A percentile compares a stretch with the other conserved stretches of the same genome.
phyloP scores from a whole-genome alignment of 129 eudicot species.

The Chrysanthemum lavandulifolium region DNA sequence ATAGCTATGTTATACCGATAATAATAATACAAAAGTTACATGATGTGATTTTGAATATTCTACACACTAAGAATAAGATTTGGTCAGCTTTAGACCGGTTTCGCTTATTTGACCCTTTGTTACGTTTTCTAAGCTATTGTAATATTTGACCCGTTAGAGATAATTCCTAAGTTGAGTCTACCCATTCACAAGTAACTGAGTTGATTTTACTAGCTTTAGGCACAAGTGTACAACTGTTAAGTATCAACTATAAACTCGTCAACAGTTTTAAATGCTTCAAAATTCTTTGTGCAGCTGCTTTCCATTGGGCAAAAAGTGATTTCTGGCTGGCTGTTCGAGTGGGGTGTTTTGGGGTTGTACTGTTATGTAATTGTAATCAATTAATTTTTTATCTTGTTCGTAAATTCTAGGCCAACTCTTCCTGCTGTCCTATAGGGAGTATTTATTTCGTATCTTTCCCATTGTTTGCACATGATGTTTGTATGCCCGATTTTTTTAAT shows the following conservation, averaged over 20 bases:
- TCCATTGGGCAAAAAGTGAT: constrained; percentile 66
- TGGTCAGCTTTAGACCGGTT: neutral
- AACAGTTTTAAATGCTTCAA: neutral
- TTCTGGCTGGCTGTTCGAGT: constrained; percentile 5
- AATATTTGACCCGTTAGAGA: neutral
- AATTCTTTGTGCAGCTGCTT: constrained; percentile 52
- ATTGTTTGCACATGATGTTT: constrained; percentile 30
- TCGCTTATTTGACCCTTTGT: neutral
- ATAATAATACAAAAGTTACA: neutral
- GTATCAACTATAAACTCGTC: constrained; percentile 1
- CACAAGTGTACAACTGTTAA: neutral
- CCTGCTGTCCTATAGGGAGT: constrained; percentile 5
- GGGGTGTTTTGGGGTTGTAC: constrained; percentile 18
- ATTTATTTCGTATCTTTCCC: constrained; percentile 15
- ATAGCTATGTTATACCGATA: neutral
- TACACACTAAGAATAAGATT: neutral
- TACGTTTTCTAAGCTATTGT: neutral
- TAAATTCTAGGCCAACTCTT: constrained; percentile 15
- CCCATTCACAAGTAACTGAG: neutral
- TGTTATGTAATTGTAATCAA: constrained; percentile 19
- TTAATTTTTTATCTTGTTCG: constrained; percentile 17
- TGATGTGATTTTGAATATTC: neutral
- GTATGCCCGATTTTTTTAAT: constrained; percentile 15
- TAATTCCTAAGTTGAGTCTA: neutral
- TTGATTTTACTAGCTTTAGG: neutral